Evolutionary conservation across 139 green algal genomes (phyloP).

Genomic region (Haematococcus lacustris): DNA sequence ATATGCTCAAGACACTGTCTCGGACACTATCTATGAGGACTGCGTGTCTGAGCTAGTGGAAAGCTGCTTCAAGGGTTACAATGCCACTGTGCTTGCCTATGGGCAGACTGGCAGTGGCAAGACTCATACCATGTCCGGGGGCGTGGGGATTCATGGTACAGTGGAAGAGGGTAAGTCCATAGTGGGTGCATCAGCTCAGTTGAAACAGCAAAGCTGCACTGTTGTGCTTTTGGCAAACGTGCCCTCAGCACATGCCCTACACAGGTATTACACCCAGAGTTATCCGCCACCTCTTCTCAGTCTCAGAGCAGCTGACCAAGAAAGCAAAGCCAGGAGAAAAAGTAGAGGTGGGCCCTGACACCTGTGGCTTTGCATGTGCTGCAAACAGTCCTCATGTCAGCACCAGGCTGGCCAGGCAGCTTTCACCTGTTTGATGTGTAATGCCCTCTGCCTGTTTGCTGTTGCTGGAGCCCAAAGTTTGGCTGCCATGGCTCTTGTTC

Average conservation of each 20-base stretch:
- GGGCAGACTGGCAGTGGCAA: slow-evolving; percentile 70
- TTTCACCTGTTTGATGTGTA: no score
- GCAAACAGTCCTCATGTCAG: not conserved
- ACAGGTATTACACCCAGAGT: slow-evolving; percentile 54
- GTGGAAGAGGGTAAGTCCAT: slow-evolving; percentile 44
- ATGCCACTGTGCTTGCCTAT: slow-evolving; percentile 66
- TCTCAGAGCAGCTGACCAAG: slow-evolving; percentile 31
- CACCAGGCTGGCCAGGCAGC: no score
- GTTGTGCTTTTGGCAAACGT: not conserved
- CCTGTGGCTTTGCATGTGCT: not conserved
- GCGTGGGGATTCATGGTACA: slow-evolving; percentile 42
- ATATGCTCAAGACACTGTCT: slow-evolving; percentile 37
- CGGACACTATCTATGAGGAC: slow-evolving; percentile 53
- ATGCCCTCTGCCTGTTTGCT: no score
- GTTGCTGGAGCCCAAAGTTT: no score
- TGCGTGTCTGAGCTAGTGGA: slow-evolving; percentile 44
- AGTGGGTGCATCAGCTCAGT: no score
- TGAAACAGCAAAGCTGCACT: no score
- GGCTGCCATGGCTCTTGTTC: no score
- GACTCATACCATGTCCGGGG: slow-evolving; percentile 68
- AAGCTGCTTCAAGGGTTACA: slow-evolving; percentile 65
- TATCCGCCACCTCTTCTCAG: slow-evolving; percentile 40
- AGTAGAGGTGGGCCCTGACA: slow-evolving; percentile 13
- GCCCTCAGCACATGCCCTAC: no score
- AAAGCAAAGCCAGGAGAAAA: slow-evolving; percentile 51